A percentile compares a stretch with the other conserved stretches of the same genome.
These are phyloP conservation scores for Trichophyton verrucosum DNA, from an alignment of 2,329 filamentous ascomycete genomes.

Conservation along the genomic window DNA sequence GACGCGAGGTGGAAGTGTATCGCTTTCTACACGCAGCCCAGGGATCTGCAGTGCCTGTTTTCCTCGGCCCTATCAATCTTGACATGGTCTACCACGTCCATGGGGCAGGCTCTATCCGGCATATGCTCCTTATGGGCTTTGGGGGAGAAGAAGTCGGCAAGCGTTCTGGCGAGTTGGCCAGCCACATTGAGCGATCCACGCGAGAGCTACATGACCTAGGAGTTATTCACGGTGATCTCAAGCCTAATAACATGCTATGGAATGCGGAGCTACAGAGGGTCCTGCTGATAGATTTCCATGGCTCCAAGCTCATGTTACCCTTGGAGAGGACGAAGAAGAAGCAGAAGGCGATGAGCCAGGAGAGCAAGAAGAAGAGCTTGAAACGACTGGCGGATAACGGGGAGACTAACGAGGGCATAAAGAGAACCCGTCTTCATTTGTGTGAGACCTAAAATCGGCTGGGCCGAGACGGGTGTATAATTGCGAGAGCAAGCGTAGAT, in stretches of 20 bases:
- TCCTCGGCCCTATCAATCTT: conserved; percentile 19
- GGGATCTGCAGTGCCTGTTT: conserved; percentile 21
- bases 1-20: conserved; percentile 18
- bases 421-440: too few relatives aligned
- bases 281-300: conserved; percentile 18
- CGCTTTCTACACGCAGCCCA: conserved; percentile 16
- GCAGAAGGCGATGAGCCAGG: too few relatives aligned
- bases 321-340: too few relatives aligned
- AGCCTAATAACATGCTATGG: conserved; percentile 17
- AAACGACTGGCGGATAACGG: too few relatives aligned
- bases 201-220: conserved; percentile 2
- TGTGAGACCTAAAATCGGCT: too few relatives aligned
- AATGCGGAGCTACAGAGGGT: conserved; percentile 14
- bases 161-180: conserved; percentile 2
- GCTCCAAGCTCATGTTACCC: neutral
- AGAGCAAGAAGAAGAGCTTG: too few relatives aligned
- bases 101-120: conserved; percentile 18
- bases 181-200: conserved; percentile 7
- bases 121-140: conserved; percentile 24
- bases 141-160: conserved; percentile 12
- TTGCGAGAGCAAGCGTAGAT: too few relatives aligned
- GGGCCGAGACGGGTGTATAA: too few relatives aligned
- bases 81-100: conserved; percentile 19
- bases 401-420: too few relatives aligned
- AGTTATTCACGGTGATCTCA: conserved; percentile 13